Conservation (phyloP, 2,329 filamentous ascomycete genomes). For the Fusarium odoratissimum region DNA sequence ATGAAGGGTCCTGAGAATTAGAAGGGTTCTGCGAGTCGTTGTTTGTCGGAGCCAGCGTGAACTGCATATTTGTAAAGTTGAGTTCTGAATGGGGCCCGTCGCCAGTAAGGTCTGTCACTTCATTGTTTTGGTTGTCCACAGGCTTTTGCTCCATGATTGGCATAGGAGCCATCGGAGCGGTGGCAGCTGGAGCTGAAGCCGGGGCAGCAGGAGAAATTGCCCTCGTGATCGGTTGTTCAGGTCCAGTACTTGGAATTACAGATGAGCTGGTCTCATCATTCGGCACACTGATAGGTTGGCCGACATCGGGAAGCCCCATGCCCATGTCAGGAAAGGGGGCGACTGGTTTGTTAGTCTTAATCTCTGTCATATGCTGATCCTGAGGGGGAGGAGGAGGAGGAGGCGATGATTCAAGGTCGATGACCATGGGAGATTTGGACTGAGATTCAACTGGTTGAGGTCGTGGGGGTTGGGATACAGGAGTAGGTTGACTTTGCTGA, state of each 20-base stretch:
- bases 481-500: constrained; percentile 27
- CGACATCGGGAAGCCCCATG: constrained; percentile 55
- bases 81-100: constrained; percentile 51
- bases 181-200: constrained; percentile 3
- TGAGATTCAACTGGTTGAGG: constrained; percentile 50
- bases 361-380: constrained; percentile 50
- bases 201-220: constrained; percentile 34
- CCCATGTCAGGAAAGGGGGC: constrained; percentile 70
- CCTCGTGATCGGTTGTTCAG: constrained; percentile 42
- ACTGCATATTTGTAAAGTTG: constrained; percentile 68
- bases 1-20: constrained; percentile 52
- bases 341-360: constrained; percentile 55
- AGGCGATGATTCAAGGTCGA: constrained; percentile 53
- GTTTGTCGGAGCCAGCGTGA: constrained; percentile 61
- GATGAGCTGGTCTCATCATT: constrained; percentile 39
- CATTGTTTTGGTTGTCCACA: constrained; percentile 35
- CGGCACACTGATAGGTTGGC: constrained; percentile 28
- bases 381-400: constrained; percentile 41
- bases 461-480: constrained; percentile 39
- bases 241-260: constrained; percentile 16
- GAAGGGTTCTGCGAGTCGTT: constrained; percentile 43
- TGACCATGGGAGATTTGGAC: constrained; percentile 51
- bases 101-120: constrained; percentile 32
- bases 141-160: constrained; percentile 44
- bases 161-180: constrained; percentile 44